phyloP scores from a whole-genome alignment of 768 basidiomycete species.

The Pluteus cervinus region DNA sequence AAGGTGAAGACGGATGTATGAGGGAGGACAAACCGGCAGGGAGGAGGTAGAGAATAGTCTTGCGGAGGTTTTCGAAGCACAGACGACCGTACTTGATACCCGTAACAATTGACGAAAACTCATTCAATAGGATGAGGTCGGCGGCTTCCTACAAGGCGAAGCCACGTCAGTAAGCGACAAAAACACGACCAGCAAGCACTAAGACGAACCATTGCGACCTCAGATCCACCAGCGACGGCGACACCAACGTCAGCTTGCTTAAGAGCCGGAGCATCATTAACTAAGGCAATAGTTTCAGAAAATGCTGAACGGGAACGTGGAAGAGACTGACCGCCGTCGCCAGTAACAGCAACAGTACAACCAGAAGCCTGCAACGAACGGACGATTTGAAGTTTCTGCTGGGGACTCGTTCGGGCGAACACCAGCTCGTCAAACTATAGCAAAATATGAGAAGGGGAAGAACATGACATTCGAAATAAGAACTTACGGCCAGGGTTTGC shows the following conservation, averaged over 20 bases:
- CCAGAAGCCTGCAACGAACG: slow-evolving; percentile 46
- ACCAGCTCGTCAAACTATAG: slow-evolving; percentile 43
- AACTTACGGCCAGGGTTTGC: too few species aligned
- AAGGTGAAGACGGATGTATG: too few species aligned
- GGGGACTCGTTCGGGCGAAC: slow-evolving; percentile 57
- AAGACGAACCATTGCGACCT: too few species aligned
- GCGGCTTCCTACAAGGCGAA: slow-evolving; percentile 57
- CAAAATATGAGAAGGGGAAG: too few species aligned
- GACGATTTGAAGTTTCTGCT: slow-evolving; percentile 63
- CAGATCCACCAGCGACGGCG: slow-evolving; percentile 49
- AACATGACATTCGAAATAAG: too few species aligned
- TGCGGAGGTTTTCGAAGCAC: slow-evolving; percentile 60
- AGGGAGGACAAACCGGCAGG: slow-evolving; percentile 40
- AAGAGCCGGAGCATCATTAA: slow-evolving; percentile 53
- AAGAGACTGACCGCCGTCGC: too few species aligned
- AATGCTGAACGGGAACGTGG: too few species aligned
- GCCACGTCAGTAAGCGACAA: too few species aligned
- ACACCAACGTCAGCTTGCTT: slow-evolving; percentile 60
- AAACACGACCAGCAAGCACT: too few species aligned
- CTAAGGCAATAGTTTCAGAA: too few species aligned
- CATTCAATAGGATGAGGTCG: slow-evolving; percentile 58
- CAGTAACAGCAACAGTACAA: slow-evolving; percentile 56
- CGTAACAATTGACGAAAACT: slow-evolving; percentile 59
- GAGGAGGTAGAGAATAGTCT: slow-evolving; percentile 44
- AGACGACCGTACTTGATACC: slow-evolving; percentile 64